These are phyloP conservation scores for Lactarius indigo DNA, from an alignment of 768 basidiomycete species.

Conservation along the genomic window DNA sequence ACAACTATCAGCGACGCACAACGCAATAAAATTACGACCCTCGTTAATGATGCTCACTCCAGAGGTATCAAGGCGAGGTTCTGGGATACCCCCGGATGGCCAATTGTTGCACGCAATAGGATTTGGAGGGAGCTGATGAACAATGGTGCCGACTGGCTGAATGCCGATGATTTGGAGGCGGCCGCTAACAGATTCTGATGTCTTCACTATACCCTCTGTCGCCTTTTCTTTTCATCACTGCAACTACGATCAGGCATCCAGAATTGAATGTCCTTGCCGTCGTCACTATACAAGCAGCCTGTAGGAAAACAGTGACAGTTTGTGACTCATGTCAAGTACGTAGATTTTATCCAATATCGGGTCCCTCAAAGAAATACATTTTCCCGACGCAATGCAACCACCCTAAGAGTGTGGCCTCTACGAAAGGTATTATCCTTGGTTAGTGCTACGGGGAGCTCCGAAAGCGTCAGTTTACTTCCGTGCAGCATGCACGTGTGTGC, in stretches of 20 bases:
- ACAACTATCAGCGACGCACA: slow-evolving; percentile 40
- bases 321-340: not conserved
- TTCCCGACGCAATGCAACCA: not conserved
- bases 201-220: not conserved
- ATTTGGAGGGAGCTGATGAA: slow-evolving; percentile 44
- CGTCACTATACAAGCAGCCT: not conserved
- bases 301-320: not conserved
- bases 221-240: not conserved
- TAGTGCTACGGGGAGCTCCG: not conserved
- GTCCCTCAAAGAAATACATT: not conserved
- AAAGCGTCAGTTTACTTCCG: not conserved
- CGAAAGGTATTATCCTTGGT: not conserved
- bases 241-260: not conserved
- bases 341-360: not conserved
- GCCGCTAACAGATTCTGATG: slow-evolving; percentile 37
- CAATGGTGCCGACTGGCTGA: slow-evolving; percentile 48
- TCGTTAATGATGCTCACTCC: slow-evolving; percentile 43
- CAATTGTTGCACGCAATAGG: slow-evolving; percentile 40
- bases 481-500: too few relatives aligned
- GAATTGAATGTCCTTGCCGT: not conserved
- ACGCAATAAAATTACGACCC: slow-evolving; percentile 36
- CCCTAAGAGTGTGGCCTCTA: not conserved
- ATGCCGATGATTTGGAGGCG: slow-evolving; percentile 45
- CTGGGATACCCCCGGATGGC: slow-evolving; percentile 53
- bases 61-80: slow-evolving; percentile 47